These are phyloP conservation scores for Cercospora berteroae DNA, from an alignment of 2,329 filamentous ascomycete genomes.

Conservation along the genomic window DNA sequence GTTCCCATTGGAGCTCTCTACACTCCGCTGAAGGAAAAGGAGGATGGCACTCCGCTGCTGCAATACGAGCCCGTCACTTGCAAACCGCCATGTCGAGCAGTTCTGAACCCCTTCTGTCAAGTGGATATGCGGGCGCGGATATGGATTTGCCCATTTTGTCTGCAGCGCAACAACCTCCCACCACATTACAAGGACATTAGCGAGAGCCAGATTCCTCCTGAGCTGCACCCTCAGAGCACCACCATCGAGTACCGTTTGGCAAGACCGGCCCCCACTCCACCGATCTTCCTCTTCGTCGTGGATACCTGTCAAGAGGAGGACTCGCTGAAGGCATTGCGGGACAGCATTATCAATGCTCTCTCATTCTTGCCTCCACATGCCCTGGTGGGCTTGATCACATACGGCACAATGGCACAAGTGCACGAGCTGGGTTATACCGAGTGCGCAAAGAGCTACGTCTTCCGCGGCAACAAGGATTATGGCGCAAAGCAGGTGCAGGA, in stretches of 20 bases:
- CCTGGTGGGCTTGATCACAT: constrained; percentile 79
- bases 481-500: constrained; percentile 98
- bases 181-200: constrained; percentile 90
- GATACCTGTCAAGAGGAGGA: constrained; percentile 88
- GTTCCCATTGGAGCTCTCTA: constrained; percentile 96
- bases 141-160: constrained; percentile 87
- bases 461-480: constrained; percentile 97
- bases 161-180: constrained; percentile 78
- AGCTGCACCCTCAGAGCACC: constrained; percentile 77
- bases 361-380: constrained; percentile 78
- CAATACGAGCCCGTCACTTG: constrained; percentile 97
- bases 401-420: constrained; percentile 94
- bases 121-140: constrained; percentile 79
- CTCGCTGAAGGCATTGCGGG: constrained; percentile 76
- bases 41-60: constrained; percentile 73
- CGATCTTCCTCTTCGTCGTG: constrained; percentile 83
- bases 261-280: constrained; percentile 77
- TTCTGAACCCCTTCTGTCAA: constrained; percentile 94
- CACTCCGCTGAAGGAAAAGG: constrained; percentile 92
- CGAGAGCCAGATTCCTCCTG: constrained; percentile 75
- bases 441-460: constrained; percentile 97
- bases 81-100: constrained; percentile 92
- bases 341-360: constrained; percentile 82
- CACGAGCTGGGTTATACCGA: constrained; percentile 98
- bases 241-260: constrained; percentile 87